A percentile compares a stretch with the other conserved stretches of the same genome.
phyloP scores from a whole-genome alignment of 2,329 filamentous ascomycete genomes.

The Claviceps digitariae region DNA sequence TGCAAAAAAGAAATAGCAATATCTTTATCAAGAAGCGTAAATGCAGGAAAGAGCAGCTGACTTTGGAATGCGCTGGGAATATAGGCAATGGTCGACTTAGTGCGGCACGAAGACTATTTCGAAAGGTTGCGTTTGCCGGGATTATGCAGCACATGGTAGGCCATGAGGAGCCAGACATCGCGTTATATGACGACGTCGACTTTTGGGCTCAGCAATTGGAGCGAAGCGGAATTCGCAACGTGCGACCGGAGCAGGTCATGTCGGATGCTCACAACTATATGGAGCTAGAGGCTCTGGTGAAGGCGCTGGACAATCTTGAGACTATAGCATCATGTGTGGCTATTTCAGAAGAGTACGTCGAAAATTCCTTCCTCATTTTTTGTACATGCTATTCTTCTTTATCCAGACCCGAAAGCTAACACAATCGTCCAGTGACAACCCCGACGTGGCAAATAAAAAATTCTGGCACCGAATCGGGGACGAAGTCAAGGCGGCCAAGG shows the following conservation, averaged over 20 bases:
- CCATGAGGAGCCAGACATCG: constrained; percentile 23
- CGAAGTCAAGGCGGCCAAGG: constrained; percentile 40
- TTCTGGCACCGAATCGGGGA: constrained; percentile 42
- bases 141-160: constrained; percentile 30
- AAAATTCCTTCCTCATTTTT: not conserved
- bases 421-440: constrained; percentile 10
- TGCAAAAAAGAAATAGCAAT: too few species aligned
- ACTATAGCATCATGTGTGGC: constrained; percentile 45
- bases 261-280: constrained; percentile 48
- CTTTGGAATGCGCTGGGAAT: not conserved
- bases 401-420: not conserved
- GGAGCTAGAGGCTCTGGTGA: constrained; percentile 55
- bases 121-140: constrained; percentile 34
- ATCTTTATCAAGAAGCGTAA: too few species aligned
- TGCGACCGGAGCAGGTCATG: constrained; percentile 29
- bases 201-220: constrained; percentile 27
- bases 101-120: constrained; percentile 39
- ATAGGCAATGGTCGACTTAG: constrained; percentile 36
- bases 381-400: not conserved
- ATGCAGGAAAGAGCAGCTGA: not conserved
- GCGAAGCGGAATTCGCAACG: constrained; percentile 21
- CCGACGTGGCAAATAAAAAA: constrained; percentile 26
- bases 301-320: constrained; percentile 54
- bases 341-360: constrained; percentile 36
- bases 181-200: constrained; percentile 24